A percentile compares a stretch with the other conserved stretches of the same genome.
These are phyloP conservation scores for Didymella pomorum DNA, from an alignment of 2,329 filamentous ascomycete species.

Conservation along the genomic window DNA sequence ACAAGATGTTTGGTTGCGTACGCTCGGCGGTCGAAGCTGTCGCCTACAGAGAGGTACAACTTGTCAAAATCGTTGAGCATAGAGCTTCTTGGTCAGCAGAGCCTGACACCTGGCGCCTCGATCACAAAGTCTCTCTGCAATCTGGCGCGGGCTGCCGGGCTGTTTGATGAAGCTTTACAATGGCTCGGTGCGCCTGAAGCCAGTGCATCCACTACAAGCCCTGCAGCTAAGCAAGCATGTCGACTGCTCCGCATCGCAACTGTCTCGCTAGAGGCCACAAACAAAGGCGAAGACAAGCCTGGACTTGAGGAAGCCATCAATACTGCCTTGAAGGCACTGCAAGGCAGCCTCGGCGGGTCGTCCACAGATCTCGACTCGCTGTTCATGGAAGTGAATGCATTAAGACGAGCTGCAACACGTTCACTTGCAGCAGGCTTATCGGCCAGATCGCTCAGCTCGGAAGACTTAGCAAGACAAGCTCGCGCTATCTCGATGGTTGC, in stretches of 20 bases:
- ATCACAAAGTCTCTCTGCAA: slow-evolving; percentile 35
- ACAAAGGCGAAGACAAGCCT: slow-evolving; percentile 29
- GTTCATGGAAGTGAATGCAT: slow-evolving; percentile 46
- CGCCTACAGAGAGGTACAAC: slow-evolving; percentile 51
- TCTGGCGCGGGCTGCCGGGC: slow-evolving; percentile 47
- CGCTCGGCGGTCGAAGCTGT: slow-evolving; percentile 58
- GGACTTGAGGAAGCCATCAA: slow-evolving; percentile 30
- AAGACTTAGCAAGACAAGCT: slow-evolving; percentile 16
- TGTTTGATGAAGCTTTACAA: slow-evolving; percentile 45
- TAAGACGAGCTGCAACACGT: slow-evolving; percentile 44
- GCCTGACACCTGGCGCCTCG: slow-evolving; percentile 3
- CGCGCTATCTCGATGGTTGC: slow-evolving; percentile 37
- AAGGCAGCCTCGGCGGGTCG: slow-evolving; percentile 43
- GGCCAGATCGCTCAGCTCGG: slow-evolving; percentile 12
- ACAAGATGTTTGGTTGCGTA: slow-evolving; percentile 70
- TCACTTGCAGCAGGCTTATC: slow-evolving; percentile 27
- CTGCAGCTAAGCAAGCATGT: slow-evolving; percentile 37
- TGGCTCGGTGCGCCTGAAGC: slow-evolving; percentile 38
- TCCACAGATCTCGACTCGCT: slow-evolving; percentile 46
- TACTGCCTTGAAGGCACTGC: slow-evolving; percentile 38
- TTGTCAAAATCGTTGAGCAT: slow-evolving; percentile 43
- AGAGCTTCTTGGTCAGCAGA: slow-evolving; percentile 13
- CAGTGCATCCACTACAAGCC: slow-evolving; percentile 21
- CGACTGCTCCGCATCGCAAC: slow-evolving; percentile 40
- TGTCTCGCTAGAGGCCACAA: slow-evolving; percentile 40